Percentiles rank a stretch among this genome's conserved stretches.
Evolutionary conservation across 768 basidiomycete genomes (phyloP).

Genomic region (Suillus clintonianus): DNA sequence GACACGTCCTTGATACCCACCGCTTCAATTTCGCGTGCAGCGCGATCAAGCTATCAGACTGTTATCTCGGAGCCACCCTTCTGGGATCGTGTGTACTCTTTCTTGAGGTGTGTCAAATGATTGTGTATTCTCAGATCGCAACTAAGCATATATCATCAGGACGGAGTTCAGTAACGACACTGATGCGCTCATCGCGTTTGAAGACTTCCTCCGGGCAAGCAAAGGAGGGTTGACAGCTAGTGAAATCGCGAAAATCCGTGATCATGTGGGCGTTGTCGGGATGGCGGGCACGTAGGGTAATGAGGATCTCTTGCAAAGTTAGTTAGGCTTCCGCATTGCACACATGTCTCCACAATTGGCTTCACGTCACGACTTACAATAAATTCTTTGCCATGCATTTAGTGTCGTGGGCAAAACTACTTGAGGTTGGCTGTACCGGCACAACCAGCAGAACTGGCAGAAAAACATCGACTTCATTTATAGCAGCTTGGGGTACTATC

Average conservation of each 20-base stretch:
- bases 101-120: slow-evolving; percentile 51
- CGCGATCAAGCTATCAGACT: slow-evolving; percentile 32
- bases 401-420: no score
- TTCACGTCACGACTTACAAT: not conserved
- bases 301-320: not conserved
- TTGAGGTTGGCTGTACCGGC: no score
- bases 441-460: no score
- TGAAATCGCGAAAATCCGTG: slow-evolving; percentile 92
- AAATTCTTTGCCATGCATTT: not conserved
- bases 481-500: no score
- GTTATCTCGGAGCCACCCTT: slow-evolving; percentile 78
- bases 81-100: slow-evolving; percentile 70
- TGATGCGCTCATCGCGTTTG: slow-evolving; percentile 77
- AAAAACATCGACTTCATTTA: no score
- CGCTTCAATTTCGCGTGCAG: slow-evolving; percentile 42
- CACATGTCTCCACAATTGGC: not conserved
- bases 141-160: slow-evolving; percentile 33
- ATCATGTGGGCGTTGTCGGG: slow-evolving; percentile 81
- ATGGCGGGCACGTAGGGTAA: slow-evolving; percentile 79
- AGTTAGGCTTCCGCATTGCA: not conserved
- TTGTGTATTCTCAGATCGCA: not conserved
- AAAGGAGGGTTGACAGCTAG: slow-evolving; percentile 79
- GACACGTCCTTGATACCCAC: slow-evolving; percentile 56
- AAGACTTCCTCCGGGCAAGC: slow-evolving; percentile 81
- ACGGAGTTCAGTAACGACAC: slow-evolving; percentile 60